Evolutionary conservation across 2,329 filamentous ascomycete genomes (phyloP), one percentile per base, ranked within the genome.

Genomic region (Claviceps humidiphila): DNA sequence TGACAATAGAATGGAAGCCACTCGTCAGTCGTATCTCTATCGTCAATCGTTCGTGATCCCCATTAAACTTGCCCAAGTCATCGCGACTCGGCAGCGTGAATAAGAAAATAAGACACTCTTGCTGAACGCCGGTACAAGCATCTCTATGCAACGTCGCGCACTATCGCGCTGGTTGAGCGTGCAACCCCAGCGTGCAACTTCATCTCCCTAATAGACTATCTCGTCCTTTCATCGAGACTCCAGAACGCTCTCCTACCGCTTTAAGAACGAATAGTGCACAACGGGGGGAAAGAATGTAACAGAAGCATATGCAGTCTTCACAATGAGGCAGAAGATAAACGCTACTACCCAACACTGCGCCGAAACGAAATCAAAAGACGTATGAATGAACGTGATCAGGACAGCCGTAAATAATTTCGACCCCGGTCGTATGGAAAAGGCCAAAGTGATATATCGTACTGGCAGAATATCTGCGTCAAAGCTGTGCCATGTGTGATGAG

Each of bases 41-140:
- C 48, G 30, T 51, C 42, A 46, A 30, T 51, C 41, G 45, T 47
- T 42, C 44, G 34, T 53, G 9, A 51, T 24, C 34, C 49, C 40
- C 49, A 50, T 54, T 50, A 59, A 58, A 30, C 16, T 16, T 47
- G 9, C 30, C 34, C 11, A 37, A 42, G 13, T 37, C 38, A 41
- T 47, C 9, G 37, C n/a, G 34, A 30, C n/a, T n/a, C 47, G 42
- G 7, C 16, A 38, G 26, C 22, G 11, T 40, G 11, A 24, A 44
- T 13, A 8, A 44, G 5, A 44, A 24, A 48, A 5, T 39, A 40
- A 30, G 11, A 44, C 44, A 40, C 17, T 45, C 38, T 30, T 57
- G 43, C 45, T 47, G 49, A 64, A 62, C 59, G 60, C 59, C 57
- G 55, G 55, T 59, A 62, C 56, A 63, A 30, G 54, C 47, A 54